Evolutionary conservation across 2,329 filamentous ascomycete genomes (phyloP).

Genomic region (Aspergillus arachidicola): DNA sequence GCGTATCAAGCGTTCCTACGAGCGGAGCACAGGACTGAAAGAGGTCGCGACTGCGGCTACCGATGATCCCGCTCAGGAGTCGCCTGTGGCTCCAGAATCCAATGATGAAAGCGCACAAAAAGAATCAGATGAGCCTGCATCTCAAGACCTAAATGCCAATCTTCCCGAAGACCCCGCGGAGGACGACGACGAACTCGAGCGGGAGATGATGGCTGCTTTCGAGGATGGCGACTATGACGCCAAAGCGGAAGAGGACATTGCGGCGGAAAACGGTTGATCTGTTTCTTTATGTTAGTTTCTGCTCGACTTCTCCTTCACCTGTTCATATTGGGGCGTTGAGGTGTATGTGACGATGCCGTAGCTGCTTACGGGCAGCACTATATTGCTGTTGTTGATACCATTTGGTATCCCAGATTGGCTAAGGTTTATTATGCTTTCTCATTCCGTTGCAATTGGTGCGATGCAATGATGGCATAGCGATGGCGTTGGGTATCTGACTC

Average conservation of each 20-base stretch:
- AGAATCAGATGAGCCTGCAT: slow-evolving; percentile 31
- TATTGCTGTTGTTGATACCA: neutral
- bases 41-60: slow-evolving; percentile 34
- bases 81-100: neutral
- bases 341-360: slow-evolving; percentile 1
- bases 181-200: slow-evolving; percentile 52
- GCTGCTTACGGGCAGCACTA: neutral
- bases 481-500: slow-evolving; percentile 22
- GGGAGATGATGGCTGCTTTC: slow-evolving; percentile 63
- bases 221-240: slow-evolving; percentile 47
- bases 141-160: slow-evolving; percentile 31
- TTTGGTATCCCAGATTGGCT: neutral
- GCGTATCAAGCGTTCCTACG: slow-evolving; percentile 45
- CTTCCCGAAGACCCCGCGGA: slow-evolving; percentile 36
- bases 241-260: slow-evolving; percentile 37
- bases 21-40: slow-evolving; percentile 42
- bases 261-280: slow-evolving; percentile 34
- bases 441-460: slow-evolving; percentile 21
- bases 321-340: slow-evolving; percentile 13
- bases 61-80: slow-evolving; percentile 4
- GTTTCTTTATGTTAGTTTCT: neutral
- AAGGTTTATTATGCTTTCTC: slow-evolving; percentile 14
- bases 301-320: slow-evolving; percentile 3
- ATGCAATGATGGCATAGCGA: slow-evolving; percentile 37
- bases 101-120: slow-evolving; percentile 31